A percentile compares a stretch with the other conserved stretches of the same genome.
Conservation (phyloP, 2,329 filamentous ascomycete genomes). For the Delphinella strobiligena region DNA sequence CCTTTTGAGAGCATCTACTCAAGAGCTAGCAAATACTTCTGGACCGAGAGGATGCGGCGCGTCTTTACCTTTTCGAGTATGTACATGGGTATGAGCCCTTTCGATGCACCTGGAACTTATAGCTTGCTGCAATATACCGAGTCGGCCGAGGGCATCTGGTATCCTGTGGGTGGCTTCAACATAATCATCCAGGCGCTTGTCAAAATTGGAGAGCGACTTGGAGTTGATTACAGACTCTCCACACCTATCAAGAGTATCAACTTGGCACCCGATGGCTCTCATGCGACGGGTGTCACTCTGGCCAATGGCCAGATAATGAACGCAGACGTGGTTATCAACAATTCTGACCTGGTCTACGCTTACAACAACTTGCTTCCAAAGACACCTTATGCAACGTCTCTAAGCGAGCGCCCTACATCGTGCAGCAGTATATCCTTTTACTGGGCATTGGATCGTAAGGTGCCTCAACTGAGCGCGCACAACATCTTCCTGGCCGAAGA, state of each 20-base stretch:
- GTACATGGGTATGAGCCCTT: slow-evolving; percentile 75
- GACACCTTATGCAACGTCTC: slow-evolving; percentile 29
- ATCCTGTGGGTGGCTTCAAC: slow-evolving; percentile 60
- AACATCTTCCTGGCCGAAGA: slow-evolving; percentile 69
- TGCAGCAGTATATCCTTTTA: slow-evolving; percentile 69
- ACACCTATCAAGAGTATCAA: slow-evolving; percentile 46
- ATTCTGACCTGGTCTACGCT: slow-evolving; percentile 63
- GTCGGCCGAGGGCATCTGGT: slow-evolving; percentile 65
- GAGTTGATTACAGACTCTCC: slow-evolving; percentile 50
- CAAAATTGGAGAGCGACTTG: slow-evolving; percentile 47
- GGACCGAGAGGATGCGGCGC: slow-evolving; percentile 53
- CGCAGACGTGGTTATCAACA: slow-evolving; percentile 58
- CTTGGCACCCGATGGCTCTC: slow-evolving; percentile 38
- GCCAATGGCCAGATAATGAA: slow-evolving; percentile 44
- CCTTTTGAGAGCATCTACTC: slow-evolving; percentile 60
- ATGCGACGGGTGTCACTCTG: slow-evolving; percentile 48
- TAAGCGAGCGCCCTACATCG: slow-evolving; percentile 43
- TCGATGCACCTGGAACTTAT: slow-evolving; percentile 64
- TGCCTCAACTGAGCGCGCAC: slow-evolving; percentile 55
- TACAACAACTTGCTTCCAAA: slow-evolving; percentile 57
- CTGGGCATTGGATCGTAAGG: slow-evolving; percentile 51
- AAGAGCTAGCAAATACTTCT: slow-evolving; percentile 55
- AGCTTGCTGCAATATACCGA: slow-evolving; percentile 64
- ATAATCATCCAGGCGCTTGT: slow-evolving; percentile 49
- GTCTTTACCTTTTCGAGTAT: slow-evolving; percentile 71